Evolutionary conservation across 352 stramenopile genomes (phyloP).

Genomic region (Saprolegnia diclina): DNA sequence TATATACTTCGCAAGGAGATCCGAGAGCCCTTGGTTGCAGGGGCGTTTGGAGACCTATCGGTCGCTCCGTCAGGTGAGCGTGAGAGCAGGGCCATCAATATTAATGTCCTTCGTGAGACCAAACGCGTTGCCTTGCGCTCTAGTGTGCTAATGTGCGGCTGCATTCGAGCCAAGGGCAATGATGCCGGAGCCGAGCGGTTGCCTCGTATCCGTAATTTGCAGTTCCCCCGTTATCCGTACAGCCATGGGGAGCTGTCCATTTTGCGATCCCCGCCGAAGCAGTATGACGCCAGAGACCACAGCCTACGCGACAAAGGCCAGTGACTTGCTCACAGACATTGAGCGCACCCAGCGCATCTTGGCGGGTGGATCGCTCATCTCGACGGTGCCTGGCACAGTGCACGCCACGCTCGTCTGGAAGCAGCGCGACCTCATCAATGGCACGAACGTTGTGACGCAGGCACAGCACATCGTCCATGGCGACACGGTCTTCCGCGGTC

Average conservation of each 20-base stretch:
- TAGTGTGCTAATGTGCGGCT: too few relatives aligned
- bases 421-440: slow-evolving; percentile 23
- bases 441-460: slow-evolving; percentile 10
- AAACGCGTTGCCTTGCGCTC: too few relatives aligned
- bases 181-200: too few relatives aligned
- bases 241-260: too few relatives aligned
- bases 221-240: background rate
- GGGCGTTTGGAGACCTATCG: too few relatives aligned
- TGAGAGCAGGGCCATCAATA: too few relatives aligned
- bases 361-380: slow-evolving; percentile 10
- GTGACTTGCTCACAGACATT: slow-evolving; percentile 11
- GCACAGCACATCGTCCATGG: slow-evolving; percentile 19
- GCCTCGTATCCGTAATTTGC: background rate
- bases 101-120: too few relatives aligned
- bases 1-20: too few relatives aligned
- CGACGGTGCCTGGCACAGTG: background rate
- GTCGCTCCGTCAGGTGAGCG: too few relatives aligned
- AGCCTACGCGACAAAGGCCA: background rate
- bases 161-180: too few relatives aligned
- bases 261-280: too few relatives aligned
- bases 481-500: slow-evolving; percentile 2
- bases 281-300: background rate
- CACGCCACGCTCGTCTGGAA: slow-evolving; percentile 25
- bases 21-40: too few relatives aligned
- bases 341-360: slow-evolving; percentile 17